These are phyloP conservation scores for Candida ipomoeae DNA, from an alignment of 805 yeast genomes.

Conservation along the genomic window DNA sequence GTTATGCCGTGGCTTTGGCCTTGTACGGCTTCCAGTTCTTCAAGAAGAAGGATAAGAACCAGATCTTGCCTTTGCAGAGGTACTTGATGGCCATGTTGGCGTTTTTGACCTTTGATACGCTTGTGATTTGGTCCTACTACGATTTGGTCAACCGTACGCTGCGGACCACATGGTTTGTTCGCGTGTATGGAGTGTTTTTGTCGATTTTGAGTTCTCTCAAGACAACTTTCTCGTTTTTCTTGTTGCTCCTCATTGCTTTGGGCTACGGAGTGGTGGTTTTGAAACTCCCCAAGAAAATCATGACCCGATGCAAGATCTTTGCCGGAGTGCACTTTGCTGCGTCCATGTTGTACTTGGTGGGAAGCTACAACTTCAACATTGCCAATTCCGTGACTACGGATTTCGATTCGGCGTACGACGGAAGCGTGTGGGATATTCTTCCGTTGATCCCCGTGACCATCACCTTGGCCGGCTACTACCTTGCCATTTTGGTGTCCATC, in stretches of 20 bases:
- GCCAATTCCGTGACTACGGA: slow-evolving; percentile 14
- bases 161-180: slow-evolving; percentile 54
- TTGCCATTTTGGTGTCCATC: slow-evolving; percentile 68
- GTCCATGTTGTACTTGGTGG: slow-evolving; percentile 31
- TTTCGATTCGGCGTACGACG: slow-evolving; percentile 20
- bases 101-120: slow-evolving; percentile 77
- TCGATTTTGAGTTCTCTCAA: slow-evolving; percentile 77
- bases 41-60: slow-evolving; percentile 69
- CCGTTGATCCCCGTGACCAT: slow-evolving; percentile 68
- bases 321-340: slow-evolving; percentile 38
- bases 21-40: slow-evolving; percentile 81
- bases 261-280: slow-evolving; percentile 96
- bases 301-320: slow-evolving; percentile 55
- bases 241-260: slow-evolving; percentile 76
- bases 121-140: slow-evolving; percentile 87
- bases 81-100: slow-evolving; percentile 83
- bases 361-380: slow-evolving; percentile 28
- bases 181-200: slow-evolving; percentile 66
- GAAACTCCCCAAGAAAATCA: slow-evolving; percentile 65
- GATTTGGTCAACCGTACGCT: slow-evolving; percentile 67
- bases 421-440: slow-evolving; percentile 49
- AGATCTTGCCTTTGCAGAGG: slow-evolving; percentile 83
- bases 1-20: slow-evolving; percentile 78
- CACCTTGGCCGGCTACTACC: slow-evolving; percentile 68
- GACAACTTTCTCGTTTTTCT: slow-evolving; percentile 81